phyloP scores from a whole-genome alignment of 192 early-diverging fungal genomes.

The Dissophora globulifera region DNA sequence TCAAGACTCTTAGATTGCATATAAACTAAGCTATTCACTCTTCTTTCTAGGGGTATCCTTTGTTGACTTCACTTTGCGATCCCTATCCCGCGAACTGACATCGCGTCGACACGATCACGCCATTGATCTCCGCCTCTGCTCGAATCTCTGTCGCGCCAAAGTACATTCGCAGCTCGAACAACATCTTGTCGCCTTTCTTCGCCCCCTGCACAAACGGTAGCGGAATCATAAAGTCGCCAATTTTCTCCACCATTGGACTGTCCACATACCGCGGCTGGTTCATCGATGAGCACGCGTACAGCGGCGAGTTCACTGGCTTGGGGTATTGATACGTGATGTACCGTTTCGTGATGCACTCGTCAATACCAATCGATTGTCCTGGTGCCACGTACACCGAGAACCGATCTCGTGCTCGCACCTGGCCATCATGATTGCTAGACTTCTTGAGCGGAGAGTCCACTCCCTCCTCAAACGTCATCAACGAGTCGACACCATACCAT shows the following conservation, averaged over 20 bases:
- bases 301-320: conserved; percentile 45
- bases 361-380: conserved; percentile 54
- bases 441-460: conserved; percentile 52
- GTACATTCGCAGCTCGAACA: conserved; percentile 57
- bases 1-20: too few species aligned
- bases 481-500: conserved; percentile 64
- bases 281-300: conserved; percentile 43
- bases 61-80: not conserved
- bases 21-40: too few species aligned
- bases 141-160: conserved; percentile 63
- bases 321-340: conserved; percentile 53
- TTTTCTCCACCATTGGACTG: conserved; percentile 39
- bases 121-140: conserved; percentile 62
- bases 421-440: conserved; percentile 51
- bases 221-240: conserved; percentile 50
- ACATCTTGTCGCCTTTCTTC: conserved; percentile 33
- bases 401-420: conserved; percentile 55
- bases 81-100: conserved; percentile 45
- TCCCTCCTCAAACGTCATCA: conserved; percentile 59
- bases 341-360: conserved; percentile 48
- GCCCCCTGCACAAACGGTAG: conserved; percentile 49
- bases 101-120: conserved; percentile 39
- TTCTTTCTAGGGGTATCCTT: too few species aligned
- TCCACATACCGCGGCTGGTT: conserved; percentile 43
- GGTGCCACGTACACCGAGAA: conserved; percentile 60